Conservation (phyloP, 345 rosid species). For the Salix arbutifolia region DNA sequence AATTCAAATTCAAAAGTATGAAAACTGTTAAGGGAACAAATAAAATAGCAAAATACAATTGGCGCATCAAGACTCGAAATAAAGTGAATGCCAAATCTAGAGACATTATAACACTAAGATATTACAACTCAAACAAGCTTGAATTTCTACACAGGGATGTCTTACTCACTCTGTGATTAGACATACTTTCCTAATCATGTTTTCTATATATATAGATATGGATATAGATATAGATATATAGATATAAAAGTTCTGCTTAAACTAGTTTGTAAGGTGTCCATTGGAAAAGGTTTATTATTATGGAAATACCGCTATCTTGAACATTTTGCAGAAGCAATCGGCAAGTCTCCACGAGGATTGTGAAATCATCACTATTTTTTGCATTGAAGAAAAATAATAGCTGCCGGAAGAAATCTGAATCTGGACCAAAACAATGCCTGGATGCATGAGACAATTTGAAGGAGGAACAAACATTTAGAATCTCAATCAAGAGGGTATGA, state of each 20-base stretch:
- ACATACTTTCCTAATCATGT: not conserved
- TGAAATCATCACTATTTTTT: slow-evolving; percentile 48
- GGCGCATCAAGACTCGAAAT: not conserved
- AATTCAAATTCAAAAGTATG: not conserved
- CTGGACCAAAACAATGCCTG: slow-evolving; percentile 87
- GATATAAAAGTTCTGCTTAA: not conserved
- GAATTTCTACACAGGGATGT: not conserved
- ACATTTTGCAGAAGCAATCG: slow-evolving; percentile 47
- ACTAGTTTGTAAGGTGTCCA: not conserved
- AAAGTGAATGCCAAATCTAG: not conserved
- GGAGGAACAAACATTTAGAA: not conserved
- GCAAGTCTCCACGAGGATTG: slow-evolving; percentile 64
- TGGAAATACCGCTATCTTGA: slow-evolving; percentile 48
- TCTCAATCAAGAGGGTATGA: not conserved
- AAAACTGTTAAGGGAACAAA: not conserved
- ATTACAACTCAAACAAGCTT: not conserved
- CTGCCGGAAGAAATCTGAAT: slow-evolving; percentile 74
- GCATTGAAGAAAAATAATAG: slow-evolving; percentile 72
- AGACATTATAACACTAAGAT: not conserved
- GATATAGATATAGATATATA: too few relatives aligned
- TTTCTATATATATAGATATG: not conserved
- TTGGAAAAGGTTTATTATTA: not conserved
- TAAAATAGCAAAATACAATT: not conserved
- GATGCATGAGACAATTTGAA: slow-evolving; percentile 17
- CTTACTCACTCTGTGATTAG: not conserved